Evolutionary conservation across 176 grass and related monocot species (phyloP), one percentile per base, ranked within the genome.

Genomic region (Alopecurus myosuroides): DNA sequence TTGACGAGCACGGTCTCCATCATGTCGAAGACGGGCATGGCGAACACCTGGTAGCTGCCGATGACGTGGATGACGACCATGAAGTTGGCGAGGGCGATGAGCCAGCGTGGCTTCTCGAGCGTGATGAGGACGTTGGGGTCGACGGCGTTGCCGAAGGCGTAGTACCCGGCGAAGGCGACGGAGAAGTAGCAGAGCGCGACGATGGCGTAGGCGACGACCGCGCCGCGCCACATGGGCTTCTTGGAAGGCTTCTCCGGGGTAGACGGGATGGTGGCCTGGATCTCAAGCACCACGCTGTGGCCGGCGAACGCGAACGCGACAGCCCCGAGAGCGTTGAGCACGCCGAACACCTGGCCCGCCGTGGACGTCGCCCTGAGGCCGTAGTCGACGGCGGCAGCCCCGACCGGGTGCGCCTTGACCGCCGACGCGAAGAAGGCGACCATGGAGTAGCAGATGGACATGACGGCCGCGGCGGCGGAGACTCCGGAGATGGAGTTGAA

Each of bases 231-330:
- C 92, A 94, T 94, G 31, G 92, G 81, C 46, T 82, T 87, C 86
- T 94, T 94, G 0, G 89, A 94, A 0, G 90, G 93, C 22, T 83
- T n/a, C 60, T 89, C 85, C 18, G 78, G 87, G 6, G 87, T 81
- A 15, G 93, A 94, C 3, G 87, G 93, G 18, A 94, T 92, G 36
- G 87, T 90, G 18, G 93, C 87, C 62, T 94, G 93, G 77, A 94
- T 94, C 77, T 94, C 93, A 9, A 94, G 78, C 20, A 92, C 93
- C 1, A 94, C 93, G 14, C 86, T 92, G 74, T 94, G 93, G 19
- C 93, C 93, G 0, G 93, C 90, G 11, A 87, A 94, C 0, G 90
- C 89, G 28, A 94, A 94, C 0, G 89, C 84, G 0, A 94, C 80
- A 0, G 58, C 64, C 2, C 92, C 92, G 6, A 94, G 60, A 2